phyloP scores from a whole-genome alignment of 2,329 filamentous ascomycete species.

The Raffaelea ambrosiae region DNA sequence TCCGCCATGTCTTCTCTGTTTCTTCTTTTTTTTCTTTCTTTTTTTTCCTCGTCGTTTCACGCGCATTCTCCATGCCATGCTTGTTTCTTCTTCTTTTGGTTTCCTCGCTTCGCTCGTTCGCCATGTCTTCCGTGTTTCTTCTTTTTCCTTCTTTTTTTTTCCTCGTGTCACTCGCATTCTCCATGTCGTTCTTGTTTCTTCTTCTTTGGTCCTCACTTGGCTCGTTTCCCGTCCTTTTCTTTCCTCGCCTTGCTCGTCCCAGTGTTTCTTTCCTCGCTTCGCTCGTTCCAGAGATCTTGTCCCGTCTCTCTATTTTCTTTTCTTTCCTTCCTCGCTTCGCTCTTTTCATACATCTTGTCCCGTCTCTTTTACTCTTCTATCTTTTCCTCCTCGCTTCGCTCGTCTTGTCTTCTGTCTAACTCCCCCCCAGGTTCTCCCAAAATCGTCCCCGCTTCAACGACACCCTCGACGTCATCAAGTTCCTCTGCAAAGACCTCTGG shows the following conservation, averaged over 20 bases:
- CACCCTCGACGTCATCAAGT: conserved; percentile 93
- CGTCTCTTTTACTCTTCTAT: too few relatives aligned
- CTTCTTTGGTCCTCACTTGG: neutral
- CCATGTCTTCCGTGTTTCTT: too few relatives aligned
- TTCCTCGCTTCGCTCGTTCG: neutral
- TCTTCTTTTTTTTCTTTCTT: neutral
- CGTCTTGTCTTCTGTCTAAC: neutral
- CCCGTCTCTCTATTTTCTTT: neutral
- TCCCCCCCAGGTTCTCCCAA: conserved; percentile 57
- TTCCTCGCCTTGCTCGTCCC: too few relatives aligned
- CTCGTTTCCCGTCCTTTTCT: neutral
- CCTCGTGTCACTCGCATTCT: too few relatives aligned
- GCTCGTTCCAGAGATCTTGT: neutral
- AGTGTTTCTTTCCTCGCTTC: too few relatives aligned
- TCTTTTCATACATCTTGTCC: too few relatives aligned
- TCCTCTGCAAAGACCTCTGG: conserved; percentile 98
- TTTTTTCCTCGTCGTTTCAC: too few relatives aligned
- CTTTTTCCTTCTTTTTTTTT: too few relatives aligned
- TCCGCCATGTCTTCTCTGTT: neutral
- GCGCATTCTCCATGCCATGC: too few relatives aligned
- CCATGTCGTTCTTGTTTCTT: too few relatives aligned
- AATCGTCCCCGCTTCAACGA: conserved; percentile 84
- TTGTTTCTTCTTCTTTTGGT: too few relatives aligned
- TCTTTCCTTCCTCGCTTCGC: too few relatives aligned
- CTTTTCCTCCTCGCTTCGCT: neutral